A percentile compares a stretch with the other conserved stretches of the same genome.
Evolutionary conservation across 768 basidiomycete species (phyloP).

Genomic region (Mycena rosella): DNA sequence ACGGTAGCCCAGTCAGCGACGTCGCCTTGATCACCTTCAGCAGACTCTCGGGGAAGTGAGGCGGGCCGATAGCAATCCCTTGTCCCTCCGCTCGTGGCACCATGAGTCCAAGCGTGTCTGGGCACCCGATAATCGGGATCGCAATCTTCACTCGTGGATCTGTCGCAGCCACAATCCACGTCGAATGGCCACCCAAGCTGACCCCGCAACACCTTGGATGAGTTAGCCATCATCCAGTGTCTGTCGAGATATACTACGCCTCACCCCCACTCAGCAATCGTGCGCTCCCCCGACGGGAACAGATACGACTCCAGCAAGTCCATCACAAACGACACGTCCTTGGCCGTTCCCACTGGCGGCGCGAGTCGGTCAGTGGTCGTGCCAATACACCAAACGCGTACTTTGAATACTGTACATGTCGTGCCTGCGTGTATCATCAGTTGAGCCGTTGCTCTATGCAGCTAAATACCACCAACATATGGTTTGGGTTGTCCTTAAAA

Average conservation of each 20-base stretch:
- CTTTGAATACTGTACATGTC: slow-evolving; percentile 65
- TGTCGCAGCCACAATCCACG: slow-evolving; percentile 74
- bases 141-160: slow-evolving; percentile 48
- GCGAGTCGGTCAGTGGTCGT: background rate
- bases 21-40: slow-evolving; percentile 57
- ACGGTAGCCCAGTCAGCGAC: slow-evolving; percentile 62
- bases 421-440: slow-evolving; percentile 43
- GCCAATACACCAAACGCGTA: slow-evolving; percentile 36
- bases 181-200: slow-evolving; percentile 87
- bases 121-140: slow-evolving; percentile 76
- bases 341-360: slow-evolving; percentile 69
- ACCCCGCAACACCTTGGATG: too few species aligned
- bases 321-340: slow-evolving; percentile 84
- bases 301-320: slow-evolving; percentile 83
- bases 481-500: slow-evolving; percentile 53
- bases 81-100: slow-evolving; percentile 62
- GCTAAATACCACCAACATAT: slow-evolving; percentile 52
- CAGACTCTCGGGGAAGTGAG: slow-evolving; percentile 69
- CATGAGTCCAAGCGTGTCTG: slow-evolving; percentile 73
- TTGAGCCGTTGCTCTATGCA: background rate
- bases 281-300: slow-evolving; percentile 74
- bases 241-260: too few species aligned
- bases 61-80: slow-evolving; percentile 59
- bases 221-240: too few species aligned
- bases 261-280: slow-evolving; percentile 77